Evolutionary conservation across 2,329 filamentous ascomycete genomes (phyloP), one percentile per base, ranked within the genome.

Genomic region (Trichoderma harzianum): DNA sequence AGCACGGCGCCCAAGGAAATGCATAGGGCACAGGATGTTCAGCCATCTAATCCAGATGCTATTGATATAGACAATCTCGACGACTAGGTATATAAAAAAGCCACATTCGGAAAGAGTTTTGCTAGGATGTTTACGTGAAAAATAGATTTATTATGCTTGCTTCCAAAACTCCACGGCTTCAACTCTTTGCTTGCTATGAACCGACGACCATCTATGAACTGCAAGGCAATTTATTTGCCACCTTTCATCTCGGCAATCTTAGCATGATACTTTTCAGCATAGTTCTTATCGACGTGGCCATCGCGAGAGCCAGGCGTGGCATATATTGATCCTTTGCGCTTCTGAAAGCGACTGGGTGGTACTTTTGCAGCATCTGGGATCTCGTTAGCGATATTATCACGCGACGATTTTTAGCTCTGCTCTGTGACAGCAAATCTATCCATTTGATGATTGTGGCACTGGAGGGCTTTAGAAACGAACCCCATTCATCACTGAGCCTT

Each of bases 11-110:
- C 91, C 2, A 87, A 92, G 76, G 90, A 88, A 26, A 88, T 69
- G 12, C 73, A 58, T 2, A 66, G 72, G n/a, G 79, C 80, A 24
- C 81, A 84, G 72, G 78, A 80, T 53, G 80, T 82, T 21, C 83
- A 86, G 24, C 82, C 89, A 14, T 85, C 87, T 7, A 97, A 97
- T 78, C 94, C 94, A 2, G 94, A 97, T 78, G 93, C 93, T 28
- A 96, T 97, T 79, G 89, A 94, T 77, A 86, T 94, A 75, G 92
- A 96, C 80, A 90, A 84, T 74, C 85, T 92, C 82, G 91, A 93
- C 79, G 90, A 92, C 75, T 84, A 82, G 85, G 24, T 43, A 10
- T 36, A 43, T 30, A 55, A 66, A 12, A 58, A 58, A 21, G 24
- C 64, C 18, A n/a, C 21, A 39, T 11, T 60, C 18, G 60, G 53